phyloP scores from a whole-genome alignment of 192 early-diverging fungal genomes.

The Irineochytrium annulatum region DNA sequence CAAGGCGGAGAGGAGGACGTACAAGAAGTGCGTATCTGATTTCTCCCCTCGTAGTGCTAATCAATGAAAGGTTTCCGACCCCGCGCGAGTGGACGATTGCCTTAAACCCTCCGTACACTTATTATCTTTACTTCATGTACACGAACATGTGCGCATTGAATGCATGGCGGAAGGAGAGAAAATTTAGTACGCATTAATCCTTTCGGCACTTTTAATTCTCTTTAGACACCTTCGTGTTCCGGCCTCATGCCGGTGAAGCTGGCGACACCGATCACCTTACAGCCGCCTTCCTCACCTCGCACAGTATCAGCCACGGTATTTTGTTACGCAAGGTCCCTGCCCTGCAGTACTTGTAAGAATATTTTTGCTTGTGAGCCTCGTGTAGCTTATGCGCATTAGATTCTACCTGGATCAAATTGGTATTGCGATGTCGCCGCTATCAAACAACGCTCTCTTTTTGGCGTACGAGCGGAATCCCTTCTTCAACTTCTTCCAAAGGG shows the following conservation, averaged over 20 bases:
- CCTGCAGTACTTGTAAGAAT: slow-evolving; percentile 74
- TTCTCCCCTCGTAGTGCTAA: slow-evolving; percentile 8
- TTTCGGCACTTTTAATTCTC: background rate
- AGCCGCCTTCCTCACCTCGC: slow-evolving; percentile 79
- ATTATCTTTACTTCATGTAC: slow-evolving; percentile 89
- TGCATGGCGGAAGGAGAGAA: slow-evolving; percentile 63
- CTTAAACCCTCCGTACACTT: slow-evolving; percentile 88
- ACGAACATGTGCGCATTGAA: slow-evolving; percentile 83
- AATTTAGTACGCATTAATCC: slow-evolving; percentile 61
- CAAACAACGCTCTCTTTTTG: slow-evolving; percentile 94
- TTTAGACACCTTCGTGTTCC: slow-evolving; percentile 84
- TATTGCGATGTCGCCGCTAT: slow-evolving; percentile 94
- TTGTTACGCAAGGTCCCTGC: slow-evolving; percentile 89
- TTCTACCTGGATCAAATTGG: slow-evolving; percentile 94
- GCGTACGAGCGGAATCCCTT: slow-evolving; percentile 92
- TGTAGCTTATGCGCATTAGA: slow-evolving; percentile 11
- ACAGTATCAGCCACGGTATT: slow-evolving; percentile 90
- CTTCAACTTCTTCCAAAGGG: slow-evolving; percentile 85
- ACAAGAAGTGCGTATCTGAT: slow-evolving; percentile 64
- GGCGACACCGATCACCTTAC: slow-evolving; percentile 93
- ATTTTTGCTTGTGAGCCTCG: background rate
- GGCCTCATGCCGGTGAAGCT: slow-evolving; percentile 93
- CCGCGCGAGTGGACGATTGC: slow-evolving; percentile 42
- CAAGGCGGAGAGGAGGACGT: slow-evolving; percentile 76
- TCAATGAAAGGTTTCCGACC: slow-evolving; percentile 20